These are phyloP conservation scores for Blepharisma japonicum DNA, from an alignment of 73 alveolate species.

Conservation along the genomic window DNA sequence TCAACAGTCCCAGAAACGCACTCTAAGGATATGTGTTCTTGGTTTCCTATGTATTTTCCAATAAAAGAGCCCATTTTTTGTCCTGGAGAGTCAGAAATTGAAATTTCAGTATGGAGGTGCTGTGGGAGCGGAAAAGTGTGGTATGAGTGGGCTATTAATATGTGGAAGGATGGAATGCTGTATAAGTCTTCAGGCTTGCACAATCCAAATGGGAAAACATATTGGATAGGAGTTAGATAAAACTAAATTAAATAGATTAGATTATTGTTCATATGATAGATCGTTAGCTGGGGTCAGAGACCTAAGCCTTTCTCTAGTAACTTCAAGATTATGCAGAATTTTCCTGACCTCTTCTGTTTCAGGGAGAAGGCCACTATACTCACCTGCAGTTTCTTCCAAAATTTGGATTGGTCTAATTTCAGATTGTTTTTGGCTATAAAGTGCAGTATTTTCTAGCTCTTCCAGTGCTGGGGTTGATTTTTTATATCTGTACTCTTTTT, in stretches of 20 bases:
- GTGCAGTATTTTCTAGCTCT: too few relatives aligned
- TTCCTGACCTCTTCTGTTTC: too few relatives aligned
- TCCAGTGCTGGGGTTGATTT: too few relatives aligned
- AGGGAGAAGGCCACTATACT: too few relatives aligned
- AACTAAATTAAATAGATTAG: too few relatives aligned
- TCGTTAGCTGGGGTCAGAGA: not conserved
- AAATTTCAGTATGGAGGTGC: slow-evolving; percentile 58
- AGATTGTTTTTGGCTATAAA: too few relatives aligned
- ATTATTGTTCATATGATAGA: not conserved
- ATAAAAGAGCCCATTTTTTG: slow-evolving; percentile 62
- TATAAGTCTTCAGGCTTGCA: slow-evolving; percentile 52
- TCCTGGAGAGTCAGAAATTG: slow-evolving; percentile 44
- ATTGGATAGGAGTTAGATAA: slow-evolving; percentile 47
- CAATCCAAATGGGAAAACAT: slow-evolving; percentile 68
- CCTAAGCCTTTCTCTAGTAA: too few relatives aligned
- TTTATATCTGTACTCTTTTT: not conserved
- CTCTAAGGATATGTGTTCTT: slow-evolving; percentile 72
- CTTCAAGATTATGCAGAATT: too few relatives aligned
- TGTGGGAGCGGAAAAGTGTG: slow-evolving; percentile 65
- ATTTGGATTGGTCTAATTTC: too few relatives aligned
- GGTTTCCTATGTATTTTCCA: slow-evolving; percentile 94
- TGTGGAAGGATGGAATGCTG: slow-evolving; percentile 36
- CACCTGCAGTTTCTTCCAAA: too few relatives aligned
- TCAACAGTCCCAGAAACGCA: slow-evolving; percentile 68
- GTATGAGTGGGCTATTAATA: slow-evolving; percentile 80